Evolutionary conservation across 768 basidiomycete species (phyloP).

Genomic region (Clitopilus passeckerianus): DNA sequence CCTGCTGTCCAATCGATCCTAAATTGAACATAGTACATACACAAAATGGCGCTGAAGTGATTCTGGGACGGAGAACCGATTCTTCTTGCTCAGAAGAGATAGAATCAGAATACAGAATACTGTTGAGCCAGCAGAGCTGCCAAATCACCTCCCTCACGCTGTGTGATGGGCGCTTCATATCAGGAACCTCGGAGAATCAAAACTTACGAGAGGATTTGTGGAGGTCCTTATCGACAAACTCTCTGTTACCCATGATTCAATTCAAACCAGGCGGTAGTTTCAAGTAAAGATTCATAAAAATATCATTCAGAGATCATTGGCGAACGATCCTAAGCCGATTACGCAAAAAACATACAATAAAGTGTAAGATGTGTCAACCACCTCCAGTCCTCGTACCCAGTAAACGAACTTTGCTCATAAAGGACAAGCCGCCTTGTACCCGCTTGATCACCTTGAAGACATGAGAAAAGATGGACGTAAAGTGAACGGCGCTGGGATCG

Average conservation of each 20-base stretch:
- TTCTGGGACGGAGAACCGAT: too few relatives aligned
- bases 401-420: neutral
- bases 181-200: neutral
- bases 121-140: neutral
- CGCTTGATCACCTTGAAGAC: neutral
- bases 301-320: neutral
- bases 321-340: neutral
- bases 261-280: neutral
- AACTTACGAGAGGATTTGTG: neutral
- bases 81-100: too few relatives aligned
- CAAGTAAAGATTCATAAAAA: neutral
- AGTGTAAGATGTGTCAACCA: neutral
- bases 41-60: too few relatives aligned
- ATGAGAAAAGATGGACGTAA: neutral
- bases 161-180: neutral
- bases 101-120: too few relatives aligned
- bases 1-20: too few relatives aligned
- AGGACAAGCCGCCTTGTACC: neutral
- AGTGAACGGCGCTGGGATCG: neutral
- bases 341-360: neutral
- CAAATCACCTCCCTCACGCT: neutral
- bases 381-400: too few relatives aligned
- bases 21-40: too few relatives aligned
- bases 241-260: neutral
- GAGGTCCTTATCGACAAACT: neutral